Evolutionary conservation across 495 filamentous ascomycete species (phyloP).

Genomic region (Penicillium riverlandense): DNA sequence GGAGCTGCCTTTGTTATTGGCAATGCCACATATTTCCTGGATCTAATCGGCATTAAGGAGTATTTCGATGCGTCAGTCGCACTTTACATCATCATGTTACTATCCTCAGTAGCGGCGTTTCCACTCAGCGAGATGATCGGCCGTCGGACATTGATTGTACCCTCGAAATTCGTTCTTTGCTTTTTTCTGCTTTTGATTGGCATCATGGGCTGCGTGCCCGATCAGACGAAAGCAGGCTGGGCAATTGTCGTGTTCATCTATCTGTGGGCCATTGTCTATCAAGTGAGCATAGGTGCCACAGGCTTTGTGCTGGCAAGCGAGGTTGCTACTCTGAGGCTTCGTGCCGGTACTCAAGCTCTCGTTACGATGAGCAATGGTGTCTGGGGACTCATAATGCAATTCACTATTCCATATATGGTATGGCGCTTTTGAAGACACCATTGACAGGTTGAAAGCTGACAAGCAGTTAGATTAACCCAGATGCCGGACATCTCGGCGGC

Average conservation of each 20-base stretch:
- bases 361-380: constrained; percentile 15
- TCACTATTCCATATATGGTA: constrained; percentile 19
- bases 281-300: constrained; percentile 12
- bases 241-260: constrained; percentile 16
- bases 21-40: constrained; percentile 17
- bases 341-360: constrained; percentile 11
- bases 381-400: constrained; percentile 15
- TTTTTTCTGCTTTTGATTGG: constrained; percentile 11
- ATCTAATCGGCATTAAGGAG: constrained; percentile 12
- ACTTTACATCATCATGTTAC: constrained; percentile 12
- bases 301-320: constrained; percentile 16
- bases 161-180: constrained; percentile 11
- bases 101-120: constrained; percentile 12
- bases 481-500: constrained; percentile 12
- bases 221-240: constrained; percentile 9
- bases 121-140: constrained; percentile 14
- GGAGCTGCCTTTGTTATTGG: constrained; percentile 19
- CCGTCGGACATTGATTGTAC: constrained; percentile 14
- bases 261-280: constrained; percentile 15
- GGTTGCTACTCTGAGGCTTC: constrained; percentile 12
- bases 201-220: constrained; percentile 11
- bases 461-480: constrained; percentile 10
- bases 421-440: neutral
- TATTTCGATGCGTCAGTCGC: constrained; percentile 3
- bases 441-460: neutral